Evolutionary conservation across 2,329 filamentous ascomycete genomes (phyloP), one percentile per base, ranked within the genome.

Genomic region (Massarina eburnea): DNA sequence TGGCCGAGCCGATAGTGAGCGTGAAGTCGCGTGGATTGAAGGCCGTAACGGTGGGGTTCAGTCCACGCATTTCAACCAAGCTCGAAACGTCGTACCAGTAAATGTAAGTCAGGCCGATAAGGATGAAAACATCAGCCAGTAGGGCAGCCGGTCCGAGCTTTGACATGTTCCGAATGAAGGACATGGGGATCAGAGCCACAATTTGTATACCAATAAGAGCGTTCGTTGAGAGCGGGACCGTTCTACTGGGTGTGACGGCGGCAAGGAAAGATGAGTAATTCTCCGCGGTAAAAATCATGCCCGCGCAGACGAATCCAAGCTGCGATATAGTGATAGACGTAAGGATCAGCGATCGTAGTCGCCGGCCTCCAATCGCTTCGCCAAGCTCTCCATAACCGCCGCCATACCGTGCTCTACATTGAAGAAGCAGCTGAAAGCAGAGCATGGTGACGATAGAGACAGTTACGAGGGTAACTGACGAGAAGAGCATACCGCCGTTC

Each of bases 351-450:
- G 74, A 73, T 45, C 87, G 80, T 63, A 90, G 80, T 45, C 73
- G 76, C 4, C 75, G 75, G 0, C 87, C 87, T 8, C 81, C 78
- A 52, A 89, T 85, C 3, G 80, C 76, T 40, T 81, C 76, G 8
- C 87, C 87, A 9, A 91, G 76, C 43, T 91, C 87, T 62, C 87
- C 87, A 61, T 91, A 91, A 52, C 86, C 85, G 14, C 85, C 86
- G 8, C 84, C 83, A 47, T 83, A 82, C 30, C 72, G 76, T 48
- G 77, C 70, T 46, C 86, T 80, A 59, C 86, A 89, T 52, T 83
- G 76, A 4, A 91, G 76, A 27, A 91, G 77, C 22, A 91, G 76
- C 58, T 85, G 83, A 65, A 91, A 91, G 57, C 86, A 88, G 9
- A 86, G 63, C 59, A 83, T 86, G 35, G 85, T 88, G 55, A 90